Percentiles rank a stretch among this genome's conserved stretches.
These are phyloP conservation scores for Clarireedia homoeocarpa DNA, from an alignment of 2,329 filamentous ascomycete species.

Conservation along the genomic window DNA sequence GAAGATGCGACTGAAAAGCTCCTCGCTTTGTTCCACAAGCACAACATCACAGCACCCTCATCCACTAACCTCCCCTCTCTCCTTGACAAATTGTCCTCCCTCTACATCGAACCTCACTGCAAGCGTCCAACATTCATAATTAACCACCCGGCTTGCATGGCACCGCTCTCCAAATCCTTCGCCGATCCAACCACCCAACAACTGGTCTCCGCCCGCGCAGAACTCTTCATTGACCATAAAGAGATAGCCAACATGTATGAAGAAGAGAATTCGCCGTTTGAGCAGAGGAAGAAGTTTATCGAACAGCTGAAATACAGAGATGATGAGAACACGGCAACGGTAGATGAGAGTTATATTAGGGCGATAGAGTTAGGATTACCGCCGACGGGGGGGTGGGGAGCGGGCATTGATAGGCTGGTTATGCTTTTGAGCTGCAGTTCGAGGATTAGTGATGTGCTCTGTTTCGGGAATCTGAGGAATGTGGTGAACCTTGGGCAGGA, in stretches of 20 bases:
- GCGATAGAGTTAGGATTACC: slow-evolving; percentile 84
- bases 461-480: slow-evolving; percentile 77
- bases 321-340: slow-evolving; percentile 25
- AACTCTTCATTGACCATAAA: slow-evolving; percentile 71
- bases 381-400: slow-evolving; percentile 96
- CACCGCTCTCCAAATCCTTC: slow-evolving; percentile 85
- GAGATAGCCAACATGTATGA: slow-evolving; percentile 97
- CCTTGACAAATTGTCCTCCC: slow-evolving; percentile 70
- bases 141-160: slow-evolving; percentile 84
- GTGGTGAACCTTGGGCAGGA: slow-evolving; percentile 41
- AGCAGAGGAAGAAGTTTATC: slow-evolving; percentile 76
- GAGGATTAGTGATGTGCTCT: slow-evolving; percentile 77
- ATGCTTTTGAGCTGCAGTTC: slow-evolving; percentile 80
- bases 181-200: slow-evolving; percentile 63
- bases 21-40: slow-evolving; percentile 43
- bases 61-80: slow-evolving; percentile 57
- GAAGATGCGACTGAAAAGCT: slow-evolving; percentile 51
- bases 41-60: slow-evolving; percentile 41
- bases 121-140: slow-evolving; percentile 72
- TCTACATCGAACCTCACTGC: slow-evolving; percentile 73
- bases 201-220: slow-evolving; percentile 69
- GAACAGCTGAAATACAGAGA: slow-evolving; percentile 41
- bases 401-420: slow-evolving; percentile 75
- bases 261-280: slow-evolving; percentile 89
- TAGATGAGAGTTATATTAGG: slow-evolving; percentile 67